Percentiles rank a stretch among this genome's conserved stretches.
These are phyloP conservation scores for Yamadazyma jaroonii DNA, from an alignment of 1,139 yeast species.

Conservation along the genomic window DNA sequence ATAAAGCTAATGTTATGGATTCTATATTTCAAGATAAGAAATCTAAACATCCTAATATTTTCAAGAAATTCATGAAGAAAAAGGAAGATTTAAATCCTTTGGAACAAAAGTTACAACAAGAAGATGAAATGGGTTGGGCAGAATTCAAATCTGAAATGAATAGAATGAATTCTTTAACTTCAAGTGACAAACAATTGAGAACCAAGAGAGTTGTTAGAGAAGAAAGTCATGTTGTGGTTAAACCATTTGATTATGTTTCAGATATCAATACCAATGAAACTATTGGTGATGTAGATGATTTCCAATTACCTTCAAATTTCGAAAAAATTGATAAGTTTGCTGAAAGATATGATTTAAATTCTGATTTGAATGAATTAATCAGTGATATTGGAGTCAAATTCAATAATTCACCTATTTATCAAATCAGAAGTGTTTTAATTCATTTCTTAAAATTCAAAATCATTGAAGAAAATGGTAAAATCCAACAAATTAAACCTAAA, in stretches of 20 bases:
- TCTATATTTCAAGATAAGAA: conserved; percentile 46
- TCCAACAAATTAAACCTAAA: conserved; percentile 42
- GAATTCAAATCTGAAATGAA: conserved; percentile 55
- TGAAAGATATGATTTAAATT: conserved; percentile 23
- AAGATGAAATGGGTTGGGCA: conserved; percentile 39
- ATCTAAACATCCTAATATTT: conserved; percentile 48
- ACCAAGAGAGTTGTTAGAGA: conserved; percentile 66
- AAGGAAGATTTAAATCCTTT: conserved; percentile 29
- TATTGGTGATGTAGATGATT: conserved; percentile 19
- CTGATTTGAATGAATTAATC: conserved; percentile 43
- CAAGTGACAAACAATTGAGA: conserved; percentile 67
- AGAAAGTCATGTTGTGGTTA: conserved; percentile 61
- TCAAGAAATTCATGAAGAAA: conserved; percentile 49
- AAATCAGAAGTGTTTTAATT: conserved; percentile 37
- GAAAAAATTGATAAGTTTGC: conserved; percentile 36
- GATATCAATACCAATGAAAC: conserved; percentile 47
- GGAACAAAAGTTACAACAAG: conserved; percentile 32
- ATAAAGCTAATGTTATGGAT: conserved; percentile 32
- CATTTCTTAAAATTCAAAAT: conserved; percentile 41
- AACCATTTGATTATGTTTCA: conserved; percentile 65
- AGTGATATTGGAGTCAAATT: conserved; percentile 46
- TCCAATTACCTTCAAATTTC: conserved; percentile 12
- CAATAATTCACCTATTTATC: conserved; percentile 30
- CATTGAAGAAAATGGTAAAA: conserved; percentile 36
- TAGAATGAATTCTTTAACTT: conserved; percentile 71